phyloP scores from a whole-genome alignment of 2,329 filamentous ascomycete species.

The Clarireedia paspali region DNA sequence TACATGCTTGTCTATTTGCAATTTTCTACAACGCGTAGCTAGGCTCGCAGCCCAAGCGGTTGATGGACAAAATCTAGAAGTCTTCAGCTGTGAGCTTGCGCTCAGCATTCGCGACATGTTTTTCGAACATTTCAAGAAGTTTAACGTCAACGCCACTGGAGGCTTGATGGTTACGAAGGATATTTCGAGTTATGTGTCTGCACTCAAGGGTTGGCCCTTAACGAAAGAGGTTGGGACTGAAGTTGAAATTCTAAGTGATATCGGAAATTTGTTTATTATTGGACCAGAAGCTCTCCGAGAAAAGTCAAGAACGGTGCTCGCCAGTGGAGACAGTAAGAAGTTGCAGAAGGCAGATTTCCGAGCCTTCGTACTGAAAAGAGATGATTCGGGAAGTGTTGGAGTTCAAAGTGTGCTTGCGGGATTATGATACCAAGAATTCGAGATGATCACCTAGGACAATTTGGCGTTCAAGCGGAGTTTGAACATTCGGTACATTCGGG shows the following conservation, averaged over 20 bases:
- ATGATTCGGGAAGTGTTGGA: slow-evolving; percentile 73
- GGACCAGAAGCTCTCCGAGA: slow-evolving; percentile 71
- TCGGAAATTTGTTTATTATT: slow-evolving; percentile 93
- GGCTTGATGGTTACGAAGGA: slow-evolving; percentile 95
- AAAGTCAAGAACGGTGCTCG: slow-evolving; percentile 52
- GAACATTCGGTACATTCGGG: background rate
- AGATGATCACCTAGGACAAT: slow-evolving; percentile 4
- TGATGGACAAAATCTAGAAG: slow-evolving; percentile 74
- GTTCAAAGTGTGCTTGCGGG: slow-evolving; percentile 72
- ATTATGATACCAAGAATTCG: slow-evolving; percentile 21
- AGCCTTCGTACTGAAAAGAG: slow-evolving; percentile 75
- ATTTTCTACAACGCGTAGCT: slow-evolving; percentile 67
- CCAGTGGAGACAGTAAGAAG: slow-evolving; percentile 40
- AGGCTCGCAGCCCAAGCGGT: slow-evolving; percentile 59
- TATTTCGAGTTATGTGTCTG: slow-evolving; percentile 84
- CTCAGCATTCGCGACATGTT: slow-evolving; percentile 69
- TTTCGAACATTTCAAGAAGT: slow-evolving; percentile 91
- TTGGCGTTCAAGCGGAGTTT: slow-evolving; percentile 1
- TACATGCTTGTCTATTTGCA: slow-evolving; percentile 74
- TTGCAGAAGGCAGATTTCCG: slow-evolving; percentile 65
- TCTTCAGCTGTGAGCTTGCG: slow-evolving; percentile 78
- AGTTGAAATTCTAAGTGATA: slow-evolving; percentile 83
- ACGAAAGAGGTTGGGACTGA: slow-evolving; percentile 58
- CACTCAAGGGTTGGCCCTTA: slow-evolving; percentile 76
- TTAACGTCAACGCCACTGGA: slow-evolving; percentile 85